Evolutionary conservation across 2,329 filamentous ascomycete genomes (phyloP), one percentile per base, ranked within the genome.

Genomic region (Aspergillus sp.): DNA sequence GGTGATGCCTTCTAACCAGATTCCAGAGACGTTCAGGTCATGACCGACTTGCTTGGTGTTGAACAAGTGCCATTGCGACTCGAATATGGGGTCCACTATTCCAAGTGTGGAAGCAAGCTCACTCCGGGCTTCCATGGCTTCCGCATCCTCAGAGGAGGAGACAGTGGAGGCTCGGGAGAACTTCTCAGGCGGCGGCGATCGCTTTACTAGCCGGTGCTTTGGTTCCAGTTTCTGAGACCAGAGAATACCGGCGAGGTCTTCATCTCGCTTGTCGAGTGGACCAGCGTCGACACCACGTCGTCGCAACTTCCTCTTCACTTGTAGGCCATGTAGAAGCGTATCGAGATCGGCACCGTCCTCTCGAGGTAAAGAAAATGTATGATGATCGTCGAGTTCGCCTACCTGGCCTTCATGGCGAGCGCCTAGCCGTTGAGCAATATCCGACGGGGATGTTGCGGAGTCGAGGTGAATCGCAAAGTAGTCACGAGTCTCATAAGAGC

Each of bases 51-150:
- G 86, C 6, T 89, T 72, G 0, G 89, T 82, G 72, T 99, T 99
- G 79, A 90, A 88, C 47, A 99, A 79, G 81, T 99, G 95, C 95
- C 95, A 99, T 76, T 99, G 95, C 56, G 96, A 89, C 43, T 84
- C 81, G 76, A 98, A 99, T 52, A 96, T 96, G 17, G 95, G 95
- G 69, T 99, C 95, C 33, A 80, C 75, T 63, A 99, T 98, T 14
- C 81, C 80, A n/a, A 99, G 80, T 2, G 81, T 78, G 51, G 81
- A 75, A 64, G 87, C 87, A 47, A 96, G 78, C 5, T 82, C 75
- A 49, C 82, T 74, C 64, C 89, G 87, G 60, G 82, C 78, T 59
- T 82, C 73, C 23, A 88, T 77, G 3, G 85, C 84, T 48, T 77
- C 68, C 31, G 77, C 70, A 44, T 74, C 68, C 44, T 69, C 70